These are phyloP conservation scores for Magnaporthiopsis poae DNA, from an alignment of 2,329 filamentous ascomycete species.

Conservation along the genomic window DNA sequence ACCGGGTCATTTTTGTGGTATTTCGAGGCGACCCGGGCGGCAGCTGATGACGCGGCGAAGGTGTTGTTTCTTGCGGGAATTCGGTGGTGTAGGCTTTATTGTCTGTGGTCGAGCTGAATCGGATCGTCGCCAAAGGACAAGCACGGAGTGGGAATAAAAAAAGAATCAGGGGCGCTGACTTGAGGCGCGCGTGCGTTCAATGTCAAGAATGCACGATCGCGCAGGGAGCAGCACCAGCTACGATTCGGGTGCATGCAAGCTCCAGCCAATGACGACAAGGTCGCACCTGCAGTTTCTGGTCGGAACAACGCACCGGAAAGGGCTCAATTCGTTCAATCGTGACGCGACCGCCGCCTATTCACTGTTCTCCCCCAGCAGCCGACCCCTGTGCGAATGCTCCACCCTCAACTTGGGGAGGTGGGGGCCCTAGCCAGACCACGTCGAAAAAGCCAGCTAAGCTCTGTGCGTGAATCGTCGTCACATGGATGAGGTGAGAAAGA, in stretches of 20 bases:
- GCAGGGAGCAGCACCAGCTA: not conserved
- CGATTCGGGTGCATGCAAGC: not conserved
- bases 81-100: not conserved
- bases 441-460: not conserved
- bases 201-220: not conserved
- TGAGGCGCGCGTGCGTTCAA: not conserved
- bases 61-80: not conserved
- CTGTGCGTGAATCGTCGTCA: not conserved
- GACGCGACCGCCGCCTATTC: not conserved
- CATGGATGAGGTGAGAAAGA: not conserved
- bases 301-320: conserved; percentile 6
- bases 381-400: not conserved
- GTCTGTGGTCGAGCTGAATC: not conserved
- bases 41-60: not conserved
- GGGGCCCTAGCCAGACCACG: not conserved
- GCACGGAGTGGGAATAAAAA: not conserved
- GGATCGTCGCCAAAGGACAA: not conserved
- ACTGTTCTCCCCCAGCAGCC: not conserved
- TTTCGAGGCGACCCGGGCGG: not conserved
- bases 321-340: not conserved
- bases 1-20: not conserved
- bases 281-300: not conserved
- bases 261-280: not conserved
- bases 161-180: not conserved
- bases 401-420: not conserved